Evolutionary conservation across 331 rosid genomes (phyloP), one percentile per base, ranked within the genome.

Genomic region (Quercus tomentella): DNA sequence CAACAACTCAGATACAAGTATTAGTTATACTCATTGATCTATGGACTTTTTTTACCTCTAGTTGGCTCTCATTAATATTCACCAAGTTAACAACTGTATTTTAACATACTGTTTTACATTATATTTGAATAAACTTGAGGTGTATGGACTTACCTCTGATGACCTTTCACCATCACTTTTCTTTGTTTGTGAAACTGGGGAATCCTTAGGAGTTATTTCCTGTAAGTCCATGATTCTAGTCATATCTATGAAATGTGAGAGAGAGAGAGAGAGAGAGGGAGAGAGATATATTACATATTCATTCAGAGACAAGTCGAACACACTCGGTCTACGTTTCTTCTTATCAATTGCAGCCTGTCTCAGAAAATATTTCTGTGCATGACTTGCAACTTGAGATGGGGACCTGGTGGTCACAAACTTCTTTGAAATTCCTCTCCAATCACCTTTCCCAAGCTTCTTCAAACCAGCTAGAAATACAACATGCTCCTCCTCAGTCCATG

Each of bases 401-500:
- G 92, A 86, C 65, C 91, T 88, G 2, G 89, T 86, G 0, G 65
- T 82, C 69, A 91, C 97, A 80, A 56, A 89, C 1, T 80, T 56
- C 37, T 56, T 89, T 12, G 97, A 78, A 33, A 91, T 91, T 22
- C 88, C 91, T 73, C 86, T 87, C 96, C 96, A 91, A 78, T 83
- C 87, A 1, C 97, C 93, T 80, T 86, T 91, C 21, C 97, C 94
- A 4, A 78, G 70, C 18, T 79, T 54, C 63, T 73, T 80, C 73
- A 91, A 79, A 21, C 97, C 97, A 1, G 74, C 62, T 21, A 91
- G 66, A 69, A 91, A 91, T 1, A 73, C 37, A 26, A 75, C 69
- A 11, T 91, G 97, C 55, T 91, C 97, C 30, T 88, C 82, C 62
- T 83, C 86, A 0, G 78, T 85, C 97, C 97, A 91, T 56, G 89